Evolutionary conservation across 352 stramenopile genomes (phyloP).

Genomic region (Elongisporangium anandrum): DNA sequence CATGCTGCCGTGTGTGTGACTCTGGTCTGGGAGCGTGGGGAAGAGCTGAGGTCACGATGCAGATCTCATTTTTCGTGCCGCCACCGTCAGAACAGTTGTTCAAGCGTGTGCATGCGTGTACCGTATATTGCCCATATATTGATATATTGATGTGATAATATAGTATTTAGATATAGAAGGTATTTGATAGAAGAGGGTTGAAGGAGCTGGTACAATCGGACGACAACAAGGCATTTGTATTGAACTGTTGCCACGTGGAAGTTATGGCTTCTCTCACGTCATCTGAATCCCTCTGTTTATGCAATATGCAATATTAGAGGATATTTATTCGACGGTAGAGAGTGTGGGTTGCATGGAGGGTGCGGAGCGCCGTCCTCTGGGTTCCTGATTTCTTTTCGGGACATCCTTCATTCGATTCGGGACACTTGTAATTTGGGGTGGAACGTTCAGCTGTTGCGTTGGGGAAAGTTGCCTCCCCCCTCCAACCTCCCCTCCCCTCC

Average conservation of each 20-base stretch:
- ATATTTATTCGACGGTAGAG: not conserved
- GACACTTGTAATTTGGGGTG: not conserved
- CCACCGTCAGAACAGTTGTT: not conserved
- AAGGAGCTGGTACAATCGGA: not conserved
- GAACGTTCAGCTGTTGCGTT: not conserved
- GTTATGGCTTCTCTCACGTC: not conserved
- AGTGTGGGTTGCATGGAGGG: not conserved
- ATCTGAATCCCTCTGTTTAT: not conserved
- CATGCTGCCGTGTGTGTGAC: too few relatives aligned
- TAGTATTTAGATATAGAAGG: not conserved
- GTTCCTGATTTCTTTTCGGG: not conserved
- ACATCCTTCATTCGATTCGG: not conserved
- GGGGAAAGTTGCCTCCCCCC: too few relatives aligned
- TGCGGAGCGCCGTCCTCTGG: not conserved
- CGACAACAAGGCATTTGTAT: not conserved
- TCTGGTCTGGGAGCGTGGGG: not conserved
- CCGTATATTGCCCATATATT: not conserved
- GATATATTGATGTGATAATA: not conserved
- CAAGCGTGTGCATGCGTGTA: not conserved
- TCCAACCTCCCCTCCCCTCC: too few relatives aligned
- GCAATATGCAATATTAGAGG: not conserved
- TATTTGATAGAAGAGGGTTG: not conserved
- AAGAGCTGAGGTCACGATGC: not conserved
- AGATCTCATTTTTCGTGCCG: not conserved
- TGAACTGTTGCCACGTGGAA: not conserved